Percentiles rank a stretch among this genome's conserved stretches.
Conservation (phyloP, 257 asterid genomes). For the Solanum tacnaense region DNA sequence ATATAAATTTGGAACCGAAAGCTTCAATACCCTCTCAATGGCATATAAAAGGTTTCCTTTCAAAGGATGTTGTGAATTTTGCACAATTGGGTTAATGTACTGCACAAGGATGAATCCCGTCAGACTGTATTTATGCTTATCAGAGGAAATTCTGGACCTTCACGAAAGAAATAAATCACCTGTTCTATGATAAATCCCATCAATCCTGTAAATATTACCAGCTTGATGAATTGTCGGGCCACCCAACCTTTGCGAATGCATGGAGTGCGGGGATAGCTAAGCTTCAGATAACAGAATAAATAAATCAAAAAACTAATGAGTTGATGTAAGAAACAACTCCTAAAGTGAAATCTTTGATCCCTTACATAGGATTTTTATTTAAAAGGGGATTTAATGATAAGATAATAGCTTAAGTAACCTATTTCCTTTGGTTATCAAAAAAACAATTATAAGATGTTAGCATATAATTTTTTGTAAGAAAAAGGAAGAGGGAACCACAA, state of each 20-base stretch:
- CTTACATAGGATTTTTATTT: not conserved
- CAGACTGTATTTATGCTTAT: not conserved
- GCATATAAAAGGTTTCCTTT: slow-evolving; percentile 82
- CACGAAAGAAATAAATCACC: slow-evolving; percentile 30
- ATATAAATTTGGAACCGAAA: slow-evolving; percentile 87
- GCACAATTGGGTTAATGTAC: slow-evolving; percentile 94
- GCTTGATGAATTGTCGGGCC: slow-evolving; percentile 69
- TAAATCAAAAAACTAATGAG: not conserved
- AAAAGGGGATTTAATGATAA: not conserved
- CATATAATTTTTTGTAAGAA: not conserved
- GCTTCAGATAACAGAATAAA: slow-evolving; percentile 34
- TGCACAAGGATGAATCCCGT: slow-evolving; percentile 31
- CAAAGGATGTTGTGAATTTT: slow-evolving; percentile 89
- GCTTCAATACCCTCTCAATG: slow-evolving; percentile 95
- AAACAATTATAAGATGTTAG: not conserved
- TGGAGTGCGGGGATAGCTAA: slow-evolving; percentile 81
- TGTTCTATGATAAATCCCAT: slow-evolving; percentile 94
- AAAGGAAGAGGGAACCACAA: not conserved
- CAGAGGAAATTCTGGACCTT: not conserved
- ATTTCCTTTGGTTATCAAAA: not conserved
- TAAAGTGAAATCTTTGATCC: not conserved
- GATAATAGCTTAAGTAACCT: not conserved
- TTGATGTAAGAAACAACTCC: not conserved
- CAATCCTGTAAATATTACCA: slow-evolving; percentile 77
- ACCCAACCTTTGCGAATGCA: slow-evolving; percentile 95